These are phyloP conservation scores for Nicotiana obtusifolia DNA, from an alignment of 257 asterid genomes.

Conservation along the genomic window DNA sequence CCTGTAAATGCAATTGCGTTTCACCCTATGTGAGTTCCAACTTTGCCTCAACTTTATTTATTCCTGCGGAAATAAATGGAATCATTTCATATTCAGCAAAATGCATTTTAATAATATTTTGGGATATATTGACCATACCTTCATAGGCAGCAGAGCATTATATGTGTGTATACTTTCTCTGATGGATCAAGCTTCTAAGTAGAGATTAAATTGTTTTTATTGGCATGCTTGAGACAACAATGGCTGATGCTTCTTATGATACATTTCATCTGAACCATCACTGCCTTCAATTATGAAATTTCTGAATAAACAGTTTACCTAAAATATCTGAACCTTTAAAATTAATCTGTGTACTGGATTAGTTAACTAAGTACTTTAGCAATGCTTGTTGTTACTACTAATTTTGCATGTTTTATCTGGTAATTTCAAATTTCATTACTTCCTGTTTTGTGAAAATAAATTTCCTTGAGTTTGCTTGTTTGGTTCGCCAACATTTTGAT, in stretches of 20 bases:
- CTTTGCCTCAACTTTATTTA: neutral
- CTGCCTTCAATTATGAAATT: neutral
- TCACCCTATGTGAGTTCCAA: conserved; percentile 72
- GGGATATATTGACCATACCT: neutral
- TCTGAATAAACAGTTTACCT: neutral
- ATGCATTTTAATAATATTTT: neutral
- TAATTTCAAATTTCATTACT: neutral
- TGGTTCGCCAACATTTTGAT: neutral
- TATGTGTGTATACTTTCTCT: neutral
- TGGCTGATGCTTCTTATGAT: neutral
- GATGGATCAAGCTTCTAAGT: neutral
- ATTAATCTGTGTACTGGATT: neutral
- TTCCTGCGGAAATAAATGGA: neutral
- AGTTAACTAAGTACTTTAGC: neutral
- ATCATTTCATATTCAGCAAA: neutral
- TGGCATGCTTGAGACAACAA: neutral
- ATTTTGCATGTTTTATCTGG: neutral
- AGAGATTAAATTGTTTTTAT: neutral
- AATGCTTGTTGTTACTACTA: neutral
- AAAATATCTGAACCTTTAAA: neutral
- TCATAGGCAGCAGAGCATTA: neutral
- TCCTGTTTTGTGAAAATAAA: neutral
- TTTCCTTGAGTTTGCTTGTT: neutral
- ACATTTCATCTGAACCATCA: neutral
- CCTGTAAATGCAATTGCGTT: conserved; percentile 90